phyloP scores from a whole-genome alignment of 2,329 filamentous ascomycete species.

The Helminthosporium solani region DNA sequence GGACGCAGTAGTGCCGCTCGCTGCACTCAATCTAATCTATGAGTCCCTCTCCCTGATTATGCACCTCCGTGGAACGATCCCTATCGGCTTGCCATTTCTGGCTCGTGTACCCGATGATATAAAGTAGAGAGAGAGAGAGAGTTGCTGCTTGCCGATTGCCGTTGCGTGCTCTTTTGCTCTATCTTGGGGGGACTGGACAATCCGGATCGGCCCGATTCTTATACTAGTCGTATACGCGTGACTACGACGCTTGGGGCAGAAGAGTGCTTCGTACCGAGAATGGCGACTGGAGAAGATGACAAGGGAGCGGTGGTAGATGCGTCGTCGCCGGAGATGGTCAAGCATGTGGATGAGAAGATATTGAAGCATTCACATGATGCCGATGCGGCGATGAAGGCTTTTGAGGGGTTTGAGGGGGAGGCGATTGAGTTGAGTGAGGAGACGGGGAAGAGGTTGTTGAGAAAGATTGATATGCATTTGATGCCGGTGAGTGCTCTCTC shows the following conservation, averaged over 20 bases:
- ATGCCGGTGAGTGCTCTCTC: conserved; percentile 49
- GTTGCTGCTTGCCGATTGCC: too few relatives aligned
- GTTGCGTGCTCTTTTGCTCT: too few relatives aligned
- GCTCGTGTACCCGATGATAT: too few relatives aligned
- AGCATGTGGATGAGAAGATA: conserved; percentile 26
- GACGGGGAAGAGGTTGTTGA: conserved; percentile 60
- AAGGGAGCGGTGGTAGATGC: conserved; percentile 17
- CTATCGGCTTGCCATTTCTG: too few relatives aligned
- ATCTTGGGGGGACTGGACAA: too few relatives aligned
- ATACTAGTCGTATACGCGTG: too few relatives aligned
- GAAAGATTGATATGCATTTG: conserved; percentile 62
- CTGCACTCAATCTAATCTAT: too few relatives aligned
- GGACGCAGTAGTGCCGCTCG: too few relatives aligned
- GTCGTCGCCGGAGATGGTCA: conserved; percentile 10
- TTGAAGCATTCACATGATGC: conserved; percentile 57
- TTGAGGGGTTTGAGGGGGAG: conserved; percentile 52
- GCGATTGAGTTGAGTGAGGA: conserved; percentile 56
- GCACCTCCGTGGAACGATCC: too few relatives aligned
- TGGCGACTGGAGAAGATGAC: conserved; percentile 11
- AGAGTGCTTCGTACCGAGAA: not conserved
- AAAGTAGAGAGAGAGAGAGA: too few relatives aligned
- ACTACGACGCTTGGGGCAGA: not conserved
- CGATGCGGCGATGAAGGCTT: conserved; percentile 62
- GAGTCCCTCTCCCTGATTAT: too few relatives aligned
- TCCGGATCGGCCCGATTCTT: too few relatives aligned